Conservation (phyloP, 768 basidiomycete species). For the Lyophyllum atratum region DNA sequence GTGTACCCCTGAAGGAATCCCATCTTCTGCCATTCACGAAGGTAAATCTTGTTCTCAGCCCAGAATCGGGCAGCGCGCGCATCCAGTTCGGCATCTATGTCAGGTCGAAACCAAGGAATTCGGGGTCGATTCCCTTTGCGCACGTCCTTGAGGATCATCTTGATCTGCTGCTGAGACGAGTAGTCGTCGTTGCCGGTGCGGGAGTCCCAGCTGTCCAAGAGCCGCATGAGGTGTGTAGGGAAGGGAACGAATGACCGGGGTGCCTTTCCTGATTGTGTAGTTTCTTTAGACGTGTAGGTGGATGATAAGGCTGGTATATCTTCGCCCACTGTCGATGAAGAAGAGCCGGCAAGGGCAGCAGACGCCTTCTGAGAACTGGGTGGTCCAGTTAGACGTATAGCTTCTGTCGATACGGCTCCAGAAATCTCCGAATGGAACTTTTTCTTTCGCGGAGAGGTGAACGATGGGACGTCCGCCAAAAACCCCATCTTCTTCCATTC, state of each 20-base stretch:
- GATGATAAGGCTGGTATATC: too few relatives aligned
- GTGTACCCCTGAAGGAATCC: constrained; percentile 6
- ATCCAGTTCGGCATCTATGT: background rate
- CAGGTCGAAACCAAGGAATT: background rate
- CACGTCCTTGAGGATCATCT: constrained; percentile 2
- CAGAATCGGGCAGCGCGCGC: constrained; percentile 4
- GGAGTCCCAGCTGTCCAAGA: constrained; percentile 6
- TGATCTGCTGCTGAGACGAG: constrained; percentile 2
- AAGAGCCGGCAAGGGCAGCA: too few relatives aligned
- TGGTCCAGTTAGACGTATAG: too few relatives aligned
- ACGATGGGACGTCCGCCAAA: background rate
- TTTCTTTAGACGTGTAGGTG: too few relatives aligned
- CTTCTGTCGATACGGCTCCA: too few relatives aligned
- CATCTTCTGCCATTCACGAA: constrained; percentile 12
- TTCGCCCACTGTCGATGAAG: too few relatives aligned
- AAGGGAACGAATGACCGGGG: too few relatives aligned
- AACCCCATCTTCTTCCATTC: constrained; percentile 13
- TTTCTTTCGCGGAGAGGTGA: too few relatives aligned
- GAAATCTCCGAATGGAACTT: too few relatives aligned
- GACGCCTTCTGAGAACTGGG: too few relatives aligned
- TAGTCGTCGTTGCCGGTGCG: background rate
- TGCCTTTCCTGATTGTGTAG: too few relatives aligned
- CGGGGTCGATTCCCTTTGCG: constrained; percentile 8
- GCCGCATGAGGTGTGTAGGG: constrained; percentile 4
- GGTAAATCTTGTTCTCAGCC: background rate